Percentiles rank a stretch among this genome's conserved stretches.
These are phyloP conservation scores for Colletotrichum sp. DNA, from an alignment of 2,329 filamentous ascomycete genomes.

Conservation along the genomic window DNA sequence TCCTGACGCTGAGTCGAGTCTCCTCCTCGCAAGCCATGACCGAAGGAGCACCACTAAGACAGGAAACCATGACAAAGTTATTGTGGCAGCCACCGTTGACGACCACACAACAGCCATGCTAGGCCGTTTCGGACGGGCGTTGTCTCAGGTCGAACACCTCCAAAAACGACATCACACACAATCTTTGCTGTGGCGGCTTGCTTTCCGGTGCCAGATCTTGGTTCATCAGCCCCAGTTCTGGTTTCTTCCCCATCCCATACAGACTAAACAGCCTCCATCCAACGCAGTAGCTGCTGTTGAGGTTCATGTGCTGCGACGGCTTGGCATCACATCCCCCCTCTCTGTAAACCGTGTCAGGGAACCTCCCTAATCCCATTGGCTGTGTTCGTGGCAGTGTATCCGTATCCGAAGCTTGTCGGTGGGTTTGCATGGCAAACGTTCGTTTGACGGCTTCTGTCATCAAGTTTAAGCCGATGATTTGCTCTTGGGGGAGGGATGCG, in stretches of 20 bases:
- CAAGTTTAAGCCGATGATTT: conserved; percentile 14
- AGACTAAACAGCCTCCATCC: not conserved
- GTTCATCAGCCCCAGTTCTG: not conserved
- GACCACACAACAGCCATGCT: not conserved
- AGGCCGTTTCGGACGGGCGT: conserved; percentile 4
- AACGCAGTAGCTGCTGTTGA: not conserved
- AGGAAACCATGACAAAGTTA: not conserved
- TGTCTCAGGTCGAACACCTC: conserved; percentile 15
- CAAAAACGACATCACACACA: not conserved
- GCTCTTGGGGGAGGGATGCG: not conserved
- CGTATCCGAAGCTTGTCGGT: conserved; percentile 4
- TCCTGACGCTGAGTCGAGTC: not conserved
- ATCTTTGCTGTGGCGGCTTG: not conserved
- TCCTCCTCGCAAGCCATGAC: not conserved
- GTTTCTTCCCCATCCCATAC: not conserved
- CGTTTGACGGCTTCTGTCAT: conserved; percentile 16
- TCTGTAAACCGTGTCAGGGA: not conserved
- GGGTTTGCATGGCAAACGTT: not conserved
- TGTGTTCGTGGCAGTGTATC: not conserved
- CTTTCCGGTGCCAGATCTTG: conserved; percentile 5
- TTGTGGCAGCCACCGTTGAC: not conserved
- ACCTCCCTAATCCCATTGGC: not conserved
- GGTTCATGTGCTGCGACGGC: not conserved
- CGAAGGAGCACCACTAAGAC: not conserved
- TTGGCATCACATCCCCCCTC: not conserved